Evolutionary conservation across 768 basidiomycete genomes (phyloP).

Genomic region (Lactifluus subvellereus): DNA sequence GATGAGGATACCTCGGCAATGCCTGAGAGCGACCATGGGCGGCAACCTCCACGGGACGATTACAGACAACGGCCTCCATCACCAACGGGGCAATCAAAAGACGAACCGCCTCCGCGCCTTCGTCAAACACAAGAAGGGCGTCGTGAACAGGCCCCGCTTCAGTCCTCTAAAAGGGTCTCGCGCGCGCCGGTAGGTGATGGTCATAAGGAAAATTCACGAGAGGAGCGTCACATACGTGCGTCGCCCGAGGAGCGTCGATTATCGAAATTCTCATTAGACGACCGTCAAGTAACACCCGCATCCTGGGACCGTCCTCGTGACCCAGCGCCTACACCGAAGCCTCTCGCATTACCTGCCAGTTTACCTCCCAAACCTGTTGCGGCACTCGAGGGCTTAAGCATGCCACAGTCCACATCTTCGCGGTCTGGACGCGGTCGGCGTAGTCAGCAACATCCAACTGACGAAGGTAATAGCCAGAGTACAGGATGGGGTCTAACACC

Average conservation of each 20-base stretch:
- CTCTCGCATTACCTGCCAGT: constrained; percentile 14
- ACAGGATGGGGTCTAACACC: background rate
- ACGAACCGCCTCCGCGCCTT: background rate
- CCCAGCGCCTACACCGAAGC: background rate
- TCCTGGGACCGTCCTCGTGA: constrained; percentile 21
- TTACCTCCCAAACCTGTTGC: constrained; percentile 18
- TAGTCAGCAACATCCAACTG: constrained; percentile 3
- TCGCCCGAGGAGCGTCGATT: background rate
- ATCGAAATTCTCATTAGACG: background rate
- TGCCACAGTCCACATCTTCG: constrained; percentile 1
- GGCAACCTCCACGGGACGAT: background rate
- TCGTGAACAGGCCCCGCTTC: background rate
- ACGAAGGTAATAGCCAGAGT: background rate
- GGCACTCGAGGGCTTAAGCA: constrained; percentile 12
- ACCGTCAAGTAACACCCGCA: constrained; percentile 2
- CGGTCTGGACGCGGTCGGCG: constrained; percentile 12
- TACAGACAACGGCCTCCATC: background rate
- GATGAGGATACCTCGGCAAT: background rate
- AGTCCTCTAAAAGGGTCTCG: background rate
- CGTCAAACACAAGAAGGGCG: background rate
- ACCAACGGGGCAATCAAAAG: constrained; percentile 2
- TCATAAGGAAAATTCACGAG: constrained; percentile 3
- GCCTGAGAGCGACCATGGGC: constrained; percentile 1
- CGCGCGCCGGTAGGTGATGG: background rate
- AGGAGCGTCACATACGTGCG: background rate